These are phyloP conservation scores for Capronia coronata DNA, from an alignment of 2,329 filamentous ascomycete species.

Conservation along the genomic window DNA sequence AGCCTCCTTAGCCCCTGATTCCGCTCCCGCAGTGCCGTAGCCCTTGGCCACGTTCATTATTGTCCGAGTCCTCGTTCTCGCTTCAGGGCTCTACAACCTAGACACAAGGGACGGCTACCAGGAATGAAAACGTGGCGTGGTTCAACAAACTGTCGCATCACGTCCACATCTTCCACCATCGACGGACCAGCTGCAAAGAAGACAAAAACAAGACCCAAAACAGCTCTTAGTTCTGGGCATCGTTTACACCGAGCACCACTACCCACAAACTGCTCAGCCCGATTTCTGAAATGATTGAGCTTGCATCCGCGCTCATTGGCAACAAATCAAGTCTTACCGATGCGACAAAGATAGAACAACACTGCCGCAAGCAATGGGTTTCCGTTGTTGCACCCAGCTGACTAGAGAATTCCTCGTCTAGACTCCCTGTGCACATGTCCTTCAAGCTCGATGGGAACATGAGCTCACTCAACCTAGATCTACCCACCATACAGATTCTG, in stretches of 20 bases:
- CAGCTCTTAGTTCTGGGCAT: neutral
- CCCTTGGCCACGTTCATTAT: neutral
- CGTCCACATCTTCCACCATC: neutral
- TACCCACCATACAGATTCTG: neutral
- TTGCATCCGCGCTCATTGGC: neutral
- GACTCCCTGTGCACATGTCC: neutral
- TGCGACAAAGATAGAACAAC: conserved; percentile 2
- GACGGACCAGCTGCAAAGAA: neutral
- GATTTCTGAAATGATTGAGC: neutral
- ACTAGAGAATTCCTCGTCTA: neutral
- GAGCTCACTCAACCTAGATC: neutral
- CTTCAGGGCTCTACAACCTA: no score
- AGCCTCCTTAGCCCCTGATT: neutral
- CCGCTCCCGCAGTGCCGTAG: neutral
- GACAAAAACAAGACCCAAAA: neutral
- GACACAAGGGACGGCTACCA: neutral
- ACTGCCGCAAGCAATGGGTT: conserved; percentile 5
- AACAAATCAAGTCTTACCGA: neutral
- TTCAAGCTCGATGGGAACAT: conserved; percentile 8
- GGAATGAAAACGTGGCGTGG: conserved; percentile 15
- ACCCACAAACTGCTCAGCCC: neutral
- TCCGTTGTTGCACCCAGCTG: conserved; percentile 1
- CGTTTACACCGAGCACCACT: neutral
- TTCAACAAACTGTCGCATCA: neutral
- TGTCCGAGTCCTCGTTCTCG: neutral